Evolutionary conservation across 1,284 basidiomycete species (phyloP), one percentile per base, ranked within the genome.

Genomic region (Takashimella koratensis): DNA sequence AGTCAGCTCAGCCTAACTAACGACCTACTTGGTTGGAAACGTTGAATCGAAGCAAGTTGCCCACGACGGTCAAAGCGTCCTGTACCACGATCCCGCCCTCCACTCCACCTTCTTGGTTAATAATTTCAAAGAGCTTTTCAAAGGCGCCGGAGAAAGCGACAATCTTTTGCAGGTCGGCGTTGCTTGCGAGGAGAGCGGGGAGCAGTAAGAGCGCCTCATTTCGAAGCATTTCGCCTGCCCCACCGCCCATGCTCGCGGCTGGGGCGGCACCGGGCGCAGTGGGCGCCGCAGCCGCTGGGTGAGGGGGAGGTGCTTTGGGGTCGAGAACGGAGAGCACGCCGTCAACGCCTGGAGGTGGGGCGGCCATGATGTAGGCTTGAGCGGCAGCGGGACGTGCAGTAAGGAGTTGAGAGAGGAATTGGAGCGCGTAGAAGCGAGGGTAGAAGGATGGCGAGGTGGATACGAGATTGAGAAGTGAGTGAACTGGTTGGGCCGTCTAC

Each of bases 71-170:
- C 52, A 98, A 78, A 10, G 90, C 90, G 63, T 95, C 88, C 63
- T 91, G 87, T 0, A 91, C 86, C 39, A 91, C 87, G 56, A 88
- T 81, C 5, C 93, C 93, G 19, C 92, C 91, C 63, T 98, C 94
- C 39, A 95, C 81, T 0, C 96, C 92, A 40, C 92, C 90, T 75
- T 97, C 95, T 55, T 84, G 81, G 5, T 84, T 82, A 57, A 98
- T 83, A 46, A 92, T 92, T 56, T 87, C 86, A 76, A 98, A 92
- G 26, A 98, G 81, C 70, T 88, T 91, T 77, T 99, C 95, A 68
- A 99, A 98, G 0, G 89, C 90, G 25, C 96, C 94, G 64, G 95
- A 93, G 68, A 99, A 99, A 0, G 94, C 93, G 42, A 98, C 84
- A 21, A 98, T 86, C 77, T 98, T 98, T 71, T 98, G 95, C 47